These are phyloP conservation scores for Chrysosporium queenslandicum DNA, from an alignment of 2,329 filamentous ascomycete species.

Conservation along the genomic window DNA sequence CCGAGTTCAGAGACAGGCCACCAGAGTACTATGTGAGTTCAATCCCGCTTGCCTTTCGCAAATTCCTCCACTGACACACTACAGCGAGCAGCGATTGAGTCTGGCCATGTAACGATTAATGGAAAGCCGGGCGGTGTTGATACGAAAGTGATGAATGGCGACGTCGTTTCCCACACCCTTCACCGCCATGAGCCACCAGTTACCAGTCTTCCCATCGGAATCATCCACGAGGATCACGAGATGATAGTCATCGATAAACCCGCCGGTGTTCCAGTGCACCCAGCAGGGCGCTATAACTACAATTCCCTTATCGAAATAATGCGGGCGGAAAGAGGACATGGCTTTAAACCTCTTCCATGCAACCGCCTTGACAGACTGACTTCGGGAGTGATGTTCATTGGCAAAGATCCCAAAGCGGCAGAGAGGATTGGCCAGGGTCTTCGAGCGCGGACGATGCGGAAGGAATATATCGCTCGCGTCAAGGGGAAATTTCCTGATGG, in stretches of 20 bases:
- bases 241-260: slow-evolving; percentile 97
- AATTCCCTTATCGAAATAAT: slow-evolving; percentile 94
- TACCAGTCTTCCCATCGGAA: slow-evolving; percentile 63
- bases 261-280: slow-evolving; percentile 86
- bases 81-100: slow-evolving; percentile 64
- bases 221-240: slow-evolving; percentile 84
- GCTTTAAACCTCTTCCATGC: slow-evolving; percentile 60
- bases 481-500: slow-evolving; percentile 85
- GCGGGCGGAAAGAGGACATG: slow-evolving; percentile 57
- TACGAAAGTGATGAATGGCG: slow-evolving; percentile 73
- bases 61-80: background rate
- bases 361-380: slow-evolving; percentile 91
- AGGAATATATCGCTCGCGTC: slow-evolving; percentile 90
- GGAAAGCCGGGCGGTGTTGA: slow-evolving; percentile 58
- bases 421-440: slow-evolving; percentile 69
- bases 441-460: slow-evolving; percentile 68
- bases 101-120: slow-evolving; percentile 70
- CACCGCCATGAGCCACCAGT: slow-evolving; percentile 95
- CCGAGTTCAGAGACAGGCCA: slow-evolving; percentile 84
- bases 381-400: slow-evolving; percentile 96
- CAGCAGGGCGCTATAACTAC: slow-evolving; percentile 88
- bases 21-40: slow-evolving; percentile 67
- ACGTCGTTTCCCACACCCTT: slow-evolving; percentile 82
- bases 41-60: background rate
- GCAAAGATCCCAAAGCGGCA: slow-evolving; percentile 71